Percentiles rank a stretch among this genome's conserved stretches.
Conservation (phyloP, 2,329 filamentous ascomycete species). For the Chaetomium globosum region DNA sequence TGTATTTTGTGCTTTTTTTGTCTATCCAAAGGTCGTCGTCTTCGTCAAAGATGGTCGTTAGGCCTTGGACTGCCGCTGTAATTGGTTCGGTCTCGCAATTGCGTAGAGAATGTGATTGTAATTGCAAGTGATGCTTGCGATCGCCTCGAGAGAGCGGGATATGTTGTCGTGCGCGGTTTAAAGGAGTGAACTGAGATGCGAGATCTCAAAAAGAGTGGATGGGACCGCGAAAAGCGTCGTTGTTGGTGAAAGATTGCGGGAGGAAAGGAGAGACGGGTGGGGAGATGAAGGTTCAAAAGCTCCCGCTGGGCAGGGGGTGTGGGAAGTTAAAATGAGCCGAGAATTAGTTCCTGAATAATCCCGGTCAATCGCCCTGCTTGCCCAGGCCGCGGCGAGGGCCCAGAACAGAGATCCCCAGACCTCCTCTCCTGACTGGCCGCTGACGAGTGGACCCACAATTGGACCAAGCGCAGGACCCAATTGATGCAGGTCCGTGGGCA, state of each 20-base stretch:
- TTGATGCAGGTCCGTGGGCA: conserved; percentile 29
- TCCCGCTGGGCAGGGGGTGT: conserved; percentile 19
- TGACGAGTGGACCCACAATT: conserved; percentile 7
- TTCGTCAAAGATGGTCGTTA: conserved; percentile 1
- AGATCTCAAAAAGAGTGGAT: conserved; percentile 38
- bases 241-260: conserved; percentile 22
- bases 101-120: not conserved
- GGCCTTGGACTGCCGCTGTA: not conserved
- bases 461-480: conserved; percentile 16
- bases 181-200: conserved; percentile 38
- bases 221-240: conserved; percentile 33
- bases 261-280: conserved; percentile 26
- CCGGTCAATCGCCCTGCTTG: conserved; percentile 18
- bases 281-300: conserved; percentile 24
- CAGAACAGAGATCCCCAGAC: conserved; percentile 26
- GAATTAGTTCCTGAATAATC: conserved; percentile 19
- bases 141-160: conserved; percentile 23
- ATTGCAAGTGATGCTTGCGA: conserved; percentile 22
- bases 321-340: conserved; percentile 31
- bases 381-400: conserved; percentile 9
- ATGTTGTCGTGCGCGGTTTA: conserved; percentile 24
- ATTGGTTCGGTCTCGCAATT: conserved; percentile 6
- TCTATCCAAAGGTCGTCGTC: conserved; percentile 9
- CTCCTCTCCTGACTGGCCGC: conserved; percentile 17
- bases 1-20: conserved; percentile 2